Evolutionary conservation across 495 filamentous ascomycete species (phyloP).

Genomic region (Parachaetomium inaequale): DNA sequence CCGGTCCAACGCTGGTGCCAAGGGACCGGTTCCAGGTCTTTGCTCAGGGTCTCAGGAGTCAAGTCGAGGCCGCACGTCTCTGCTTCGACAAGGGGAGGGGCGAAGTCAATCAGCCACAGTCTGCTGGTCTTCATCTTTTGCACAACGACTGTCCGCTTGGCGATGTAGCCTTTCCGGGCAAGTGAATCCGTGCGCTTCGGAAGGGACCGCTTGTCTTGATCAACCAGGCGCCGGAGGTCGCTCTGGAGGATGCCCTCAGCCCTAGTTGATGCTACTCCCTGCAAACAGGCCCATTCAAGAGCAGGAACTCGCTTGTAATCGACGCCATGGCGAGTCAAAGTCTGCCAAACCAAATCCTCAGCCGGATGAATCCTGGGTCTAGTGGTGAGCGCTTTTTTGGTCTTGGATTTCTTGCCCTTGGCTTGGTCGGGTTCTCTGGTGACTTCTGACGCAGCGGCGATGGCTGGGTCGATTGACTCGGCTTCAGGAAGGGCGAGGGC

Average conservation of each 20-base stretch:
- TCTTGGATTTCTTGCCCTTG: slow-evolving; percentile 21
- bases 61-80: slow-evolving; percentile 33
- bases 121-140: slow-evolving; percentile 64
- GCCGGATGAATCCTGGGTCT: slow-evolving; percentile 38
- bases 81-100: slow-evolving; percentile 38
- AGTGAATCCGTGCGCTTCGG: slow-evolving; percentile 75
- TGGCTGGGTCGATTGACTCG: slow-evolving; percentile 7
- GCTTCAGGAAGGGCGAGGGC: slow-evolving; percentile 42
- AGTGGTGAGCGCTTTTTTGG: slow-evolving; percentile 28
- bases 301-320: slow-evolving; percentile 65
- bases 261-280: slow-evolving; percentile 72
- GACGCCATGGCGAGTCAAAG: slow-evolving; percentile 73
- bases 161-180: slow-evolving; percentile 75
- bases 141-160: slow-evolving; percentile 67
- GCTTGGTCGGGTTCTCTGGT: slow-evolving; percentile 2
- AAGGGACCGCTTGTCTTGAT: slow-evolving; percentile 86
- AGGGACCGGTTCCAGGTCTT: slow-evolving; percentile 42
- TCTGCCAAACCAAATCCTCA: slow-evolving; percentile 61
- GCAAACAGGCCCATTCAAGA: slow-evolving; percentile 69
- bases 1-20: slow-evolving; percentile 51
- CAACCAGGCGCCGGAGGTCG: slow-evolving; percentile 67
- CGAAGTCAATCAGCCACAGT: slow-evolving; percentile 60
- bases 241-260: slow-evolving; percentile 73
- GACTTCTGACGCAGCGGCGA: neutral
- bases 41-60: slow-evolving; percentile 35